These are phyloP conservation scores for Gamarada debralockiae DNA, from an alignment of 495 filamentous ascomycete genomes.

Conservation along the genomic window DNA sequence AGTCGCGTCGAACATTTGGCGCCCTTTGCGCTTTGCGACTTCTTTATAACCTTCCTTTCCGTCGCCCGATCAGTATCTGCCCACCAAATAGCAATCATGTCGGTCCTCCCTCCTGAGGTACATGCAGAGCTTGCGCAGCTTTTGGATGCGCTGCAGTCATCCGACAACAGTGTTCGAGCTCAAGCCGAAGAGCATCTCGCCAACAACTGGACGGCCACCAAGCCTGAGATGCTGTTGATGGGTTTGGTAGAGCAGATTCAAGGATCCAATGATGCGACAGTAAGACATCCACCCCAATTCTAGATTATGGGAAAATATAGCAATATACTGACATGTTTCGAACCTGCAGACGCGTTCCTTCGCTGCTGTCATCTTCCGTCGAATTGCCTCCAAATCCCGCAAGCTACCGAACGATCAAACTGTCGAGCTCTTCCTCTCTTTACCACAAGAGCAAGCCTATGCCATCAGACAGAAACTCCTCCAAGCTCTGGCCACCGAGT, in stretches of 20 bases:
- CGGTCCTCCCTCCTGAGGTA: constrained; percentile 75
- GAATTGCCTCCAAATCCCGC: constrained; percentile 82
- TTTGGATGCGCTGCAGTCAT: constrained; percentile 78
- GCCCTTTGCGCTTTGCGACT: too few relatives aligned
- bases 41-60: too few relatives aligned
- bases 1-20: too few relatives aligned
- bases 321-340: neutral
- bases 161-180: constrained; percentile 80
- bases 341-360: constrained; percentile 73
- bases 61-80: too few relatives aligned
- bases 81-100: constrained; percentile 53
- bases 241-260: constrained; percentile 90
- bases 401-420: constrained; percentile 69
- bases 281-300: constrained; percentile 39
- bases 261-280: constrained; percentile 60
- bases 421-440: constrained; percentile 77
- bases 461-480: constrained; percentile 81
- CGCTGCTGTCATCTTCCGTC: constrained; percentile 89
- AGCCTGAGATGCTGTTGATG: constrained; percentile 86
- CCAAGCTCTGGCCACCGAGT: constrained; percentile 67
- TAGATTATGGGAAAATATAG: neutral
- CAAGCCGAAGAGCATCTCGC: constrained; percentile 87
- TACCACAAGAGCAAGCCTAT: constrained; percentile 63
- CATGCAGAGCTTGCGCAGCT: constrained; percentile 80
- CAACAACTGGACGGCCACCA: constrained; percentile 76